phyloP scores from a whole-genome alignment of 2,329 filamentous ascomycete species.

The Aspergillus jensenii region DNA sequence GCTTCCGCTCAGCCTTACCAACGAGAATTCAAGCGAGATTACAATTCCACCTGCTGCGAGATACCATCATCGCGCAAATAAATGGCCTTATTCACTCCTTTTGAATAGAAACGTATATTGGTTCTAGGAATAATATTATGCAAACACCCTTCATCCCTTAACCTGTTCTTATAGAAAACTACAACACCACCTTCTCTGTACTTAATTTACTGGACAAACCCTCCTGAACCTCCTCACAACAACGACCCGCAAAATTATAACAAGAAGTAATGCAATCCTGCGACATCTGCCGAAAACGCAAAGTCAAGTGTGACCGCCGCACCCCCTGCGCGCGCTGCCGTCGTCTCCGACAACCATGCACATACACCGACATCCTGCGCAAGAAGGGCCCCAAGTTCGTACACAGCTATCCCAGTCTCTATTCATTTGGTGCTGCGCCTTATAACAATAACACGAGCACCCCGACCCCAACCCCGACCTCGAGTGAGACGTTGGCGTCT shows the following conservation, averaged over 20 bases:
- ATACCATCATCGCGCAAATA: no score
- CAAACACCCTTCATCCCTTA: neutral
- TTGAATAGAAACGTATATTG: neutral
- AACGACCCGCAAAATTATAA: neutral
- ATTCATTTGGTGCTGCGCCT: neutral
- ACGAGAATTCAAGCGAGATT: conserved; percentile 6
- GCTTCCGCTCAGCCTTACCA: neutral
- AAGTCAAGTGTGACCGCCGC: conserved; percentile 5
- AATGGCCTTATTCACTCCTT: neutral
- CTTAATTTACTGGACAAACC: neutral
- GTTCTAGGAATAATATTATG: neutral
- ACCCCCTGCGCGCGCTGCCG: conserved; percentile 4
- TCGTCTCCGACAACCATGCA: conserved; percentile 1
- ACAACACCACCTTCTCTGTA: neutral
- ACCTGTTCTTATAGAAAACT: no score
- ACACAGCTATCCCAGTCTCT: neutral
- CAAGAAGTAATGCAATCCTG: conserved; percentile 4
- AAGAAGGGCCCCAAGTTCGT: conserved; percentile 6
- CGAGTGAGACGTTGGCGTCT: neutral
- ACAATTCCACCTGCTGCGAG: neutral
- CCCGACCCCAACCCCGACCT: neutral
- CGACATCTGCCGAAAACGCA: conserved; percentile 10
- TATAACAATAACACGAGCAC: neutral
- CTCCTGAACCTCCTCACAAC: neutral
- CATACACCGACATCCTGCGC: conserved; percentile 2